phyloP scores from a whole-genome alignment of 2,329 filamentous ascomycete genomes.

The Penicillium sp. region DNA sequence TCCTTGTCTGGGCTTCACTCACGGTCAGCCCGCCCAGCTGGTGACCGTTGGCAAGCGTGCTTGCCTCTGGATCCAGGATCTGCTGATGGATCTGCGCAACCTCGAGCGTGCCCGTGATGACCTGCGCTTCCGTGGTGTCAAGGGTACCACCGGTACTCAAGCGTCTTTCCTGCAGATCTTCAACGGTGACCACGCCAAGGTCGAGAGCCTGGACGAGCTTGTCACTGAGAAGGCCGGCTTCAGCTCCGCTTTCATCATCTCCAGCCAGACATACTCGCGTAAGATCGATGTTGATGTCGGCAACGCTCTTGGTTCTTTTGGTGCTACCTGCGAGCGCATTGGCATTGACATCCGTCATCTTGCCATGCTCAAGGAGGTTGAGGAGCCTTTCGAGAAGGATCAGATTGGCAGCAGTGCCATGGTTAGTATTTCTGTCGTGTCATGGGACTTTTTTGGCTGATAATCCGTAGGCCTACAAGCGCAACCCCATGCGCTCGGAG shows the following conservation, averaged over 20 bases:
- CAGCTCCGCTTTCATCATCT: slow-evolving; percentile 59
- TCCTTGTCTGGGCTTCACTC: slow-evolving; percentile 74
- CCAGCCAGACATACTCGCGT: slow-evolving; percentile 71
- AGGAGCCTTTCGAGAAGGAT: slow-evolving; percentile 76
- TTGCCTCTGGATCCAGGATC: slow-evolving; percentile 71
- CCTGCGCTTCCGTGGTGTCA: slow-evolving; percentile 72
- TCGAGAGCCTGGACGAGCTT: slow-evolving; percentile 61
- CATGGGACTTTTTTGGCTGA: slow-evolving; percentile 11
- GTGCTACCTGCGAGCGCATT: slow-evolving; percentile 74
- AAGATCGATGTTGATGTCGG: slow-evolving; percentile 80
- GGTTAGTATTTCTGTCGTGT: slow-evolving; percentile 27
- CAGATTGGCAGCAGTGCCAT: slow-evolving; percentile 70
- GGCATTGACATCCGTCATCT: slow-evolving; percentile 71
- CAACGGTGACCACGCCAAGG: slow-evolving; percentile 57
- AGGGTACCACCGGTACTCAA: slow-evolving; percentile 73
- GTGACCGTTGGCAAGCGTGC: slow-evolving; percentile 65
- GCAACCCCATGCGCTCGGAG: slow-evolving; percentile 57
- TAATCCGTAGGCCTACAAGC: slow-evolving; percentile 62
- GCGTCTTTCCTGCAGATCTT: slow-evolving; percentile 73
- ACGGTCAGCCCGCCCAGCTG: slow-evolving; percentile 58
- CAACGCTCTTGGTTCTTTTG: slow-evolving; percentile 76
- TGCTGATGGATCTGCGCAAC: slow-evolving; percentile 71
- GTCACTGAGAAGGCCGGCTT: slow-evolving; percentile 67
- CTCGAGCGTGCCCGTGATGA: slow-evolving; percentile 67
- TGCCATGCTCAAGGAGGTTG: slow-evolving; percentile 75